These are phyloP conservation scores for Centrapalus pauciflorus DNA, from an alignment of 129 eudicot genomes.

Conservation along the genomic window DNA sequence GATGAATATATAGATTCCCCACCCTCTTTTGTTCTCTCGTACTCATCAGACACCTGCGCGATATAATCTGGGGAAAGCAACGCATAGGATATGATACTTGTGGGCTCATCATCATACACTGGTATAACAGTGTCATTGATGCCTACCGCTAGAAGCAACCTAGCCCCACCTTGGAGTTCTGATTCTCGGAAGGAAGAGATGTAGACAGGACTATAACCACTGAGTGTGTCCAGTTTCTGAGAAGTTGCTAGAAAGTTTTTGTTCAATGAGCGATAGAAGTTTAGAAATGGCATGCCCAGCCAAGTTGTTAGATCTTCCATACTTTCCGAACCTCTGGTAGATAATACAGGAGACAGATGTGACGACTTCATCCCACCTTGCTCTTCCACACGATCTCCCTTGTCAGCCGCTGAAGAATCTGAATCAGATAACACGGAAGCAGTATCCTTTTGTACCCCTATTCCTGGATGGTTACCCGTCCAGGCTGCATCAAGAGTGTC, in stretches of 20 bases:
- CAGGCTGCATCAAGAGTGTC: conserved; percentile 96
- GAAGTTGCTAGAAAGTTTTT: conserved; percentile 46
- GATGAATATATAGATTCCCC: conserved; percentile 31
- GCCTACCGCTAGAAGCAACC: conserved; percentile 66
- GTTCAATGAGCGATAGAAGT: conserved; percentile 66
- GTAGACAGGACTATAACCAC: conserved; percentile 72
- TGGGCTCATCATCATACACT: conserved; percentile 94
- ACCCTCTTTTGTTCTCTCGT: conserved; percentile 45
- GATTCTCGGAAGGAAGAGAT: conserved; percentile 70
- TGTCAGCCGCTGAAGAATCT: conserved; percentile 33
- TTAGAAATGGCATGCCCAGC: conserved; percentile 71
- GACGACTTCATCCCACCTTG: conserved; percentile 29
- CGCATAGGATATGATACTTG: conserved; percentile 82
- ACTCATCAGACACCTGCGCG: conserved; percentile 62
- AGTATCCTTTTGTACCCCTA: conserved; percentile 25
- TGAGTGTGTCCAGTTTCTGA: conserved; percentile 57
- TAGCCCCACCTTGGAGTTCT: conserved; percentile 69
- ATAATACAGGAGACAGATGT: conserved; percentile 39
- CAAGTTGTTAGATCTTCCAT: conserved; percentile 66
- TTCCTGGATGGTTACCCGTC: conserved; percentile 69
- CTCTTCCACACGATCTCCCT: conserved; percentile 45
- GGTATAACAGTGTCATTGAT: conserved; percentile 71
- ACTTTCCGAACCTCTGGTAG: conserved; percentile 50
- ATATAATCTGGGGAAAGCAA: conserved; percentile 61
- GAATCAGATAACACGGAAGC: conserved; percentile 22